Evolutionary conservation across 148 eudicot species (phyloP), one percentile per base, ranked within the genome.

Genomic region (Polygonum aviculare): DNA sequence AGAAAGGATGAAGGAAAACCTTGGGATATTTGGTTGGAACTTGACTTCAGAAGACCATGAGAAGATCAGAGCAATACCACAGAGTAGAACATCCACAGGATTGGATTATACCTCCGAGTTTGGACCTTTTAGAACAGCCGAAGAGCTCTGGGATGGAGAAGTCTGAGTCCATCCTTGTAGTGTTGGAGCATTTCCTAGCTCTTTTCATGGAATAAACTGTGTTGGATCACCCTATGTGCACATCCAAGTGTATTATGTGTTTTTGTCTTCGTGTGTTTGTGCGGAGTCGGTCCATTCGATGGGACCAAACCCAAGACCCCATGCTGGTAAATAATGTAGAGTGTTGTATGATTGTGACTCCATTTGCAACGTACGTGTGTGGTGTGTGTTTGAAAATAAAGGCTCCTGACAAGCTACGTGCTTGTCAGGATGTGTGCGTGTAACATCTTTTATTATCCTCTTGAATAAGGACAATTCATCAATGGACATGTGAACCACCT

Each of bases 121-220:
- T 18, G 92, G 86, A 16, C 90, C 90, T 77, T 75, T 79, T 71
- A 76, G 77, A 36, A 80, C 88, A 18, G 40, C 75, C 69, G 80
- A 85, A 79, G 84, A 85, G 71, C 78, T 85, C 12, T 87, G 92
- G 88, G 90, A 89, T 80, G 88, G 77, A 77, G 89, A 88, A 47
- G 31, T 52, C 73, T 79, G 47, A 77, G 26, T 19, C 12, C 31
- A 41, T 38, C 14, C 36, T 38, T 9, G 6, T 3, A 51, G 54
- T 44, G 31, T n/a, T 18, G 40, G 50, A 50, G 26, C 36, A 10
- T 22, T 31, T 60, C 67, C 67, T 22, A 60, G 36, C 26, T 60
- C 35, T 21, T 22, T 38, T 38, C 14, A 60, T 26, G 67, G 47
- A 69, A 69, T 41, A 69, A 38, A 21, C 35, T 4, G 26, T 62